Evolutionary conservation across 495 filamentous ascomycete genomes (phyloP).

Genomic region (Bombardia bombarda): DNA sequence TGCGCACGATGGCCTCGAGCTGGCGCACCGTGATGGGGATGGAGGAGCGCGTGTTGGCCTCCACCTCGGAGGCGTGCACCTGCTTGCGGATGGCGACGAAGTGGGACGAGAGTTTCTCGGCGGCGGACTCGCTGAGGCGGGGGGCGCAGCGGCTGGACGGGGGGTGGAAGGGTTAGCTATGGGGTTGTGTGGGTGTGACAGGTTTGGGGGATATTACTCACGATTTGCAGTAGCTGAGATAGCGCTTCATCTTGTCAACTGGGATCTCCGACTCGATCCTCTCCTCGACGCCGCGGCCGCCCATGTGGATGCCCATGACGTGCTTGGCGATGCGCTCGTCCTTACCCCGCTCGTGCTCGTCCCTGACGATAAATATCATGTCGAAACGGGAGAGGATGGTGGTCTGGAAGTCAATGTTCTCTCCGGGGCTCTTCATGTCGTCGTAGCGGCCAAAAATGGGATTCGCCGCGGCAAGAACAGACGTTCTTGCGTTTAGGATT

Average conservation of each 20-base stretch:
- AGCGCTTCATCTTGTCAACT: slow-evolving; percentile 95
- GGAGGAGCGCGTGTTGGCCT: slow-evolving; percentile 76
- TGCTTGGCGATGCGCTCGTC: slow-evolving; percentile 94
- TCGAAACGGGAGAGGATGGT: slow-evolving; percentile 98
- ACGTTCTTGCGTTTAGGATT: slow-evolving; percentile 92
- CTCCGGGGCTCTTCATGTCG: slow-evolving; percentile 92
- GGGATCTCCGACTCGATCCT: slow-evolving; percentile 77
- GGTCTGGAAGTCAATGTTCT: slow-evolving; percentile 99
- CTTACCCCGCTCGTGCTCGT: slow-evolving; percentile 81
- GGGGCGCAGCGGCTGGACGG: slow-evolving; percentile 73
- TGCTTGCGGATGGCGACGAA: slow-evolving; percentile 95
- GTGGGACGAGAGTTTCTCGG: slow-evolving; percentile 94
- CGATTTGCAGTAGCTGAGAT: slow-evolving; percentile 96
- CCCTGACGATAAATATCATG: slow-evolving; percentile 99
- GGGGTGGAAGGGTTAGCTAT: slow-evolving; percentile 25
- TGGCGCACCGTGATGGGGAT: slow-evolving; percentile 98
- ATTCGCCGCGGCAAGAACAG: slow-evolving; percentile 93
- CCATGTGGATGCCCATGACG: slow-evolving; percentile 98
- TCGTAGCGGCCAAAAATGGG: slow-evolving; percentile 98
- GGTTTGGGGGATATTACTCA: slow-evolving; percentile 35
- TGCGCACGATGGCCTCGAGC: slow-evolving; percentile 93
- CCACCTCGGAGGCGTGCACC: slow-evolving; percentile 81
- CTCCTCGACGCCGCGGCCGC: slow-evolving; percentile 75
- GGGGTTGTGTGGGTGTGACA: background rate
- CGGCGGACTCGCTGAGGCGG: slow-evolving; percentile 82